Base-by-base conservation (phyloP, 2,329 filamentous ascomycete genomes). In the Fusarium sp. region DNA sequence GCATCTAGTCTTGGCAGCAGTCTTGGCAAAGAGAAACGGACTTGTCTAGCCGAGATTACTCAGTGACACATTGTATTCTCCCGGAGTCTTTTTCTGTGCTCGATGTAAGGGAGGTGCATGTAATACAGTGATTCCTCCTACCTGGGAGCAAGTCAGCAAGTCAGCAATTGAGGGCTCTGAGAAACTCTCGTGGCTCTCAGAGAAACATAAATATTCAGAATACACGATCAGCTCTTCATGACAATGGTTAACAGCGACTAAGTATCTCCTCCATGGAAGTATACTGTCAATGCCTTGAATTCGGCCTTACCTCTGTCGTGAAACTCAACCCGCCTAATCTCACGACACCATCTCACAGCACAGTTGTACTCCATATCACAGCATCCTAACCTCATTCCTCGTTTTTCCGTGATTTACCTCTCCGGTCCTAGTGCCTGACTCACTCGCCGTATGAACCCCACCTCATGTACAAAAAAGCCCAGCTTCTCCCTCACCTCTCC, bases 401-500 rank as follows among this genome's bases (percentile, higher is more conserved):
- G 11, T 40, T 25, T 49, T 42, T 15, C n/a, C 23, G 42, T 37
- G 25, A 47, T 48, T 58, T 46, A 42, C 27, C 21, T 42, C n/a
- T 25, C 20, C 11, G 11, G 29, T 47, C 23, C 21, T 52, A 35
- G 49, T 57, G 39, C 58, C 52, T 68, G 66, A 68, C 66, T 68
- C 66, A 68, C 51, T 48, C 66, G 40, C 66, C 65, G 65, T 2
- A 29, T n/a, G n/a, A 37, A 47, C 59, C 65, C 66, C 66, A 62
- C 61, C 46, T 55, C 23, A 37, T 31, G 37, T 66, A 68, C 66
- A 69, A 66, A 68, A 35, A 66, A 35, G 47, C 45, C 35, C 29
- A 52, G 7, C 21, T 29, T 33, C 48, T 46, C 40, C 63, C 25
- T 35, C 33, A 18, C 17, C 21, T 27, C 42, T 13, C 25, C n/a